Base-by-base conservation (phyloP, 129 eudicot species). In the Gnaphalium uliginosum region DNA sequence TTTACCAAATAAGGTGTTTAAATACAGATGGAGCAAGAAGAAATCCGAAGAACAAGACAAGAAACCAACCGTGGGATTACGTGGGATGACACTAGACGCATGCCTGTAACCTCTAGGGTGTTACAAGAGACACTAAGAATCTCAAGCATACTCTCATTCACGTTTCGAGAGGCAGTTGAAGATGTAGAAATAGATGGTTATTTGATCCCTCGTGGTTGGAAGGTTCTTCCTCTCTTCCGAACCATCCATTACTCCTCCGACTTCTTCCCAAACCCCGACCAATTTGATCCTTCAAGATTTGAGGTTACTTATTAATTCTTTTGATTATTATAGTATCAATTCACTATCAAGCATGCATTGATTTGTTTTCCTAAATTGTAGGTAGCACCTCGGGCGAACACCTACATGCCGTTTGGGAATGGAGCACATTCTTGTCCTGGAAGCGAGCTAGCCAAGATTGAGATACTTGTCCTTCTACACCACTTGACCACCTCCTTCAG, bases 361-460 rank as follows among this genome's bases (percentile, higher is more conserved):
- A 26, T 68, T 35, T 13, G 23, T 18, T 46, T 74, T 26, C 14
- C 29, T 74, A 15, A 41, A 74, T 17, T 46, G 79, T 68, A 92
- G 97, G 91, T 89, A 41, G 83, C 93, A 18, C 93, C 93, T 23
- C 79, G 78, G 19, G 83, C 96, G 7, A 85, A 89, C 83, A 89
- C 91, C 6, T 92, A 64, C 83, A 84, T 92, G 91, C 97, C 96
- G 0, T 92, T 92, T 68, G 97, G 97, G 19, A 92, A 85, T 48
- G 97, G 96, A 39, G 84, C 73, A 35, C 97, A 92, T 79, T 92
- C 97, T 4, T 92, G 97, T 66, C 97, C 97, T 0, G 97, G 97
- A 8, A 92, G 85, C 70, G 97, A 92, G 85, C 88, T 92, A 26
- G 97, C 96, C 9, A 92, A 92, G 83, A 82, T 87, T 27, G 93